phyloP scores from a whole-genome alignment of 768 basidiomycete species.

The Agaricus subrufescens region DNA sequence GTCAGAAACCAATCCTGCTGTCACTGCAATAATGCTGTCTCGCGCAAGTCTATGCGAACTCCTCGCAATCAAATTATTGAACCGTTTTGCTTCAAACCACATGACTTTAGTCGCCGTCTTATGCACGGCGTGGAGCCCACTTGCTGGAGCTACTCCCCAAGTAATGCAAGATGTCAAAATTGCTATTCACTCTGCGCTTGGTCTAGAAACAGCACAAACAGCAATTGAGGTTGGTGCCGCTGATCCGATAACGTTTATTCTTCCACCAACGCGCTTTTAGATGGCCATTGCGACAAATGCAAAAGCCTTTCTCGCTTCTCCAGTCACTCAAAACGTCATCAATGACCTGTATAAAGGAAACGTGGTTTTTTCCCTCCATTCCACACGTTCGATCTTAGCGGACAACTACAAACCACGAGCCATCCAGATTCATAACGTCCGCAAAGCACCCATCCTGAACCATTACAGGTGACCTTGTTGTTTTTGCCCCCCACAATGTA shows the following conservation, averaged over 20 bases:
- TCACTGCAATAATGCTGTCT: constrained; percentile 63
- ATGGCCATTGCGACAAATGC: constrained; percentile 86
- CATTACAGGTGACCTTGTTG: constrained; percentile 59
- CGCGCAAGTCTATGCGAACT: constrained; percentile 82
- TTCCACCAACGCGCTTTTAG: constrained; percentile 29
- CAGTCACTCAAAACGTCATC: constrained; percentile 83
- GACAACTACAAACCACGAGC: constrained; percentile 85
- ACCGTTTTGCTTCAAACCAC: constrained; percentile 65
- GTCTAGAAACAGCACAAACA: constrained; percentile 68
- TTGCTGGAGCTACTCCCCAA: constrained; percentile 67
- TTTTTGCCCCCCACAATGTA: background rate
- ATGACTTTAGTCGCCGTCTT: constrained; percentile 77
- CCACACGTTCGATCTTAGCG: constrained; percentile 71
- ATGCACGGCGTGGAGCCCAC: constrained; percentile 80
- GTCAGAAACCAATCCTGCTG: constrained; percentile 68
- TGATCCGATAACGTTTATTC: background rate
- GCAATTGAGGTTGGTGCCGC: constrained; percentile 71
- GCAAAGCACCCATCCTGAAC: constrained; percentile 68
- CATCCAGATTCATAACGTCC: constrained; percentile 68
- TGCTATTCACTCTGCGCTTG: constrained; percentile 49
- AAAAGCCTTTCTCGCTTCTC: constrained; percentile 78
- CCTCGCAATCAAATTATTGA: constrained; percentile 82
- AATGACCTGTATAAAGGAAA: constrained; percentile 84
- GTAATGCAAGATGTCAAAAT: constrained; percentile 65
- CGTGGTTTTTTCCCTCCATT: constrained; percentile 59